Evolutionary conservation across 2,329 filamentous ascomycete species (phyloP), one percentile per base, ranked within the genome.

Genomic region (Beauveria brongniartii): DNA sequence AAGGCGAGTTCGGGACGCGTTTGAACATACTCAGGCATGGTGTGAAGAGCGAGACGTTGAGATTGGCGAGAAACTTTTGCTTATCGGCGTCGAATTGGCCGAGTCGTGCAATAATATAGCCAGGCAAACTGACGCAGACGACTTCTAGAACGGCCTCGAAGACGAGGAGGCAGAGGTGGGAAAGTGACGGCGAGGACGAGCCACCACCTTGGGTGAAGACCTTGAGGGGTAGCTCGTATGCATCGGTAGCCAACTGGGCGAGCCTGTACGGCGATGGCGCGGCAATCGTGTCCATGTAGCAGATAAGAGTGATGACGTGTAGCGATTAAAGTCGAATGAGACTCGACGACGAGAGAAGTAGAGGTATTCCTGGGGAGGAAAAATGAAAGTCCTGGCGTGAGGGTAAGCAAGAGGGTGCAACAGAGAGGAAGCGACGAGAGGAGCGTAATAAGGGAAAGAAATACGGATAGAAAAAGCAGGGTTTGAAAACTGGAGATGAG

Each of bases 1-100:
- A 5, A 18, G 24, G 20, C 14, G 26, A 7, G 7, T 50, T 10
- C 1, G 8, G 18, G 22, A 9, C 10, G 2, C 4, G 9, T 30
- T 37, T 24, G 52, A 41, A 76, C 87, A 64, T 85, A 95, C 91
- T 95, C 65, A 99, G 85, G 73, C 94, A 97, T 65, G 94, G 94
- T 34, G 94, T 99, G 75, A 99, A 99, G 47, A 99, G 82, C 78
- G 90, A 90, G 62, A 97, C 92, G 73, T 99, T 99, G 67, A 99
- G 81, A 71, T 99, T 97, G 59, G 94, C 93, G 55, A 97, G 81
- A 71, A 99, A 95, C 75, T 97, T 97, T 74, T 99, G 94, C 73
- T 92, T 90, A 56, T 96, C 92, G 65, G 91, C 91, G 75, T 96
- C 91, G 75, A 99, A 97, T 77, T 96, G 90, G 72, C 94, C 94